Percentiles rank a stretch among this genome's conserved stretches.
Evolutionary conservation across 2,329 filamentous ascomycete genomes (phyloP).

Genomic region (Alternaria consortialis): DNA sequence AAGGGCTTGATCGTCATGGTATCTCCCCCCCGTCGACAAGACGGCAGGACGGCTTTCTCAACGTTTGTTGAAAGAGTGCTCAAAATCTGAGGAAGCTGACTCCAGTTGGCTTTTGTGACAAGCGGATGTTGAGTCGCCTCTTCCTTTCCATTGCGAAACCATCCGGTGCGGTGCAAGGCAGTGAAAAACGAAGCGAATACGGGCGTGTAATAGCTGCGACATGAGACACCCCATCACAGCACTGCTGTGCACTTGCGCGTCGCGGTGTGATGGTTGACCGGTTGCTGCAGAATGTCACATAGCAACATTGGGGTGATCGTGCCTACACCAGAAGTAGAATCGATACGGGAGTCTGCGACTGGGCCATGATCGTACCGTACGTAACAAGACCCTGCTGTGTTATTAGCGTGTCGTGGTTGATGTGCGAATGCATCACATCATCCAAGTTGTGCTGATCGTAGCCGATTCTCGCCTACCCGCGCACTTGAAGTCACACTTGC

Average conservation of each 20-base stretch:
- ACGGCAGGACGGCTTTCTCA: neutral
- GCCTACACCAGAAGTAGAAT: neutral
- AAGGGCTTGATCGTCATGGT: conserved; percentile 3
- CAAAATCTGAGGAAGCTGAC: neutral
- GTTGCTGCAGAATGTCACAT: conserved; percentile 8
- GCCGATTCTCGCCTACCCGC: conserved; percentile 2
- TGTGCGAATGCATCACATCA: conserved; percentile 6
- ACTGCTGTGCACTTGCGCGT: conserved; percentile 6
- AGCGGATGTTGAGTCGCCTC: neutral
- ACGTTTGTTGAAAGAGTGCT: neutral
- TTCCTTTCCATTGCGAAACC: neutral
- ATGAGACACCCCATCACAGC: neutral
- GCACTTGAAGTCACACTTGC: conserved; percentile 8
- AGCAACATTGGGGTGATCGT: conserved; percentile 6
- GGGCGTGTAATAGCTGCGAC: neutral
- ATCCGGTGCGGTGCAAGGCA: neutral
- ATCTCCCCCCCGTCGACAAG: neutral
- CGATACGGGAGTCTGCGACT: neutral
- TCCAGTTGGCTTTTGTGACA: conserved; percentile 1
- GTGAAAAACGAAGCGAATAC: neutral
- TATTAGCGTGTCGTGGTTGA: conserved; percentile 6
- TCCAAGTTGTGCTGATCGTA: conserved; percentile 12
- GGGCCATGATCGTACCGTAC: neutral
- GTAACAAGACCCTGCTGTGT: conserved; percentile 10
- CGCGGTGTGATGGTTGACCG: conserved; percentile 7